These are phyloP conservation scores for Dichotomopilus funicola DNA, from an alignment of 2,329 filamentous ascomycete genomes.

Conservation along the genomic window DNA sequence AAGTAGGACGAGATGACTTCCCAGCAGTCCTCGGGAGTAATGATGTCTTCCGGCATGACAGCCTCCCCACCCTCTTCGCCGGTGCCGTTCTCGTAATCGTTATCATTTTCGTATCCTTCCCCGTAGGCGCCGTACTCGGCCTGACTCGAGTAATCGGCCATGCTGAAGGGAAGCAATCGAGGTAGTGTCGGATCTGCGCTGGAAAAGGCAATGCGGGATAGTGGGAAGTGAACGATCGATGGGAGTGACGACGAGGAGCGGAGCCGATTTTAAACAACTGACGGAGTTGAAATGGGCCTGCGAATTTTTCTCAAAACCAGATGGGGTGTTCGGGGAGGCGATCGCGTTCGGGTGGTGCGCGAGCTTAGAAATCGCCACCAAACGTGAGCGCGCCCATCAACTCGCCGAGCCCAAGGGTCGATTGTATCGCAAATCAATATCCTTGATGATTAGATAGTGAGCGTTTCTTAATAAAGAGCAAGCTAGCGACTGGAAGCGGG, in stretches of 20 bases:
- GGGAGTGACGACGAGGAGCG: too few relatives aligned
- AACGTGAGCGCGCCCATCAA: slow-evolving; percentile 20
- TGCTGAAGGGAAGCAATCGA: slow-evolving; percentile 4
- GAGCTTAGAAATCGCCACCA: slow-evolving; percentile 23
- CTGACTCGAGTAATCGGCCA: slow-evolving; percentile 21
- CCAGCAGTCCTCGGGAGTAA: slow-evolving; percentile 98
- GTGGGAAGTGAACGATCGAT: not conserved
- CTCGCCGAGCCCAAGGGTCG: slow-evolving; percentile 13
- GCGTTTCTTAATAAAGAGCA: slow-evolving; percentile 4
- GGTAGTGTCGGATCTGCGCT: not conserved
- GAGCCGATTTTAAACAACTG: not conserved
- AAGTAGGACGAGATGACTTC: slow-evolving; percentile 96
- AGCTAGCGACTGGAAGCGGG: slow-evolving; percentile 1
- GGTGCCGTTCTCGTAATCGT: slow-evolving; percentile 38
- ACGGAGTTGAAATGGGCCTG: not conserved
- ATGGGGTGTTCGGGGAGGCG: not conserved
- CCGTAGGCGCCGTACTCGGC: slow-evolving; percentile 20
- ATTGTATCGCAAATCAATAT: slow-evolving; percentile 14
- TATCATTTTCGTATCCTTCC: slow-evolving; percentile 42
- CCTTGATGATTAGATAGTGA: not conserved
- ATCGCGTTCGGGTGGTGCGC: not conserved
- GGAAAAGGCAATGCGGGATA: not conserved
- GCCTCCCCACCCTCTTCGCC: slow-evolving; percentile 55
- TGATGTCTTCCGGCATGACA: slow-evolving; percentile 61
- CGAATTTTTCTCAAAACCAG: too few relatives aligned